Conservation (phyloP, 2,329 filamentous ascomycete genomes). For the Pyrenophora graminea region DNA sequence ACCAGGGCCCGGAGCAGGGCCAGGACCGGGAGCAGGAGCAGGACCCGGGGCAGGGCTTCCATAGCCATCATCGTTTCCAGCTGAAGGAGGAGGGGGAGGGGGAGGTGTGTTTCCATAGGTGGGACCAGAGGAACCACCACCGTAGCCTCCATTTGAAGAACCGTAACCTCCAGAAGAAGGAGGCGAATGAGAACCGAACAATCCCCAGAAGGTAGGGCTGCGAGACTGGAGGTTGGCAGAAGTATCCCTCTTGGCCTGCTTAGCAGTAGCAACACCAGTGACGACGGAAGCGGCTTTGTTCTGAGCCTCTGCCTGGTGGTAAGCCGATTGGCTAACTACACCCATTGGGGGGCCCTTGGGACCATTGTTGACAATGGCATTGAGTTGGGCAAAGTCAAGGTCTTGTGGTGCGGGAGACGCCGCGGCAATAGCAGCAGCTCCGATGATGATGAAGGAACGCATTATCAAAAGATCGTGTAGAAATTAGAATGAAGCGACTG, state of each 20-base stretch:
- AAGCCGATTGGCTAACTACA: slow-evolving; percentile 14
- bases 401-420: slow-evolving; percentile 29
- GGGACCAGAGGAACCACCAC: too few species aligned
- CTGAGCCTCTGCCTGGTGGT: slow-evolving; percentile 21
- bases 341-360: slow-evolving; percentile 24
- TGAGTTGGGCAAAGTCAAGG: slow-evolving; percentile 16
- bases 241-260: slow-evolving; percentile 18
- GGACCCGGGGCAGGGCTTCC: neutral
- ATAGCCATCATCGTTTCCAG: neutral
- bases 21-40: neutral
- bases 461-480: slow-evolving; percentile 16
- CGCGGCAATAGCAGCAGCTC: slow-evolving; percentile 27
- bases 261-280: slow-evolving; percentile 17
- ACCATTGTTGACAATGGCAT: slow-evolving; percentile 11
- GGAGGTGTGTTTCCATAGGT: too few species aligned
- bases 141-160: too few species aligned
- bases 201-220: slow-evolving; percentile 8
- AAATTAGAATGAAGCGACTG: neutral
- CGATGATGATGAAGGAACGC: slow-evolving; percentile 27
- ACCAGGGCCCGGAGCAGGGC: too few species aligned
- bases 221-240: slow-evolving; percentile 7
- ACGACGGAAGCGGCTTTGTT: slow-evolving; percentile 18
- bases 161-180: neutral
- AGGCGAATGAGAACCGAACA: neutral
- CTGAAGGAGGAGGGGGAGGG: too few species aligned